A percentile compares a stretch with the other conserved stretches of the same genome.
These are phyloP conservation scores for Suillus spraguei DNA, from an alignment of 768 basidiomycete genomes.

Conservation along the genomic window DNA sequence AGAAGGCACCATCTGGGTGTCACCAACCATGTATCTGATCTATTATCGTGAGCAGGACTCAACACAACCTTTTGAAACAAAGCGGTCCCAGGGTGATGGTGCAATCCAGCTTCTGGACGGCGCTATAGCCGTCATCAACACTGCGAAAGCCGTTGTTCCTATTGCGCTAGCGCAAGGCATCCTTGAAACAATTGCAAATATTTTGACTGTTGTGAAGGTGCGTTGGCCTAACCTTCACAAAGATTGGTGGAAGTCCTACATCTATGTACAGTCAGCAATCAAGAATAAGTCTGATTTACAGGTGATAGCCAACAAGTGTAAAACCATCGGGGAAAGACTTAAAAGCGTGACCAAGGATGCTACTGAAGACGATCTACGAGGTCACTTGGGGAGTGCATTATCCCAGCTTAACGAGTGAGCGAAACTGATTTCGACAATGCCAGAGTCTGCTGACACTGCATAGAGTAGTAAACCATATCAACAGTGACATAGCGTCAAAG, in stretches of 20 bases:
- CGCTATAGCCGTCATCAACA: background rate
- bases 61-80: no score
- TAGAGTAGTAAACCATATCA: background rate
- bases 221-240: background rate
- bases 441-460: background rate
- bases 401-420: background rate
- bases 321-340: background rate
- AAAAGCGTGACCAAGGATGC: background rate
- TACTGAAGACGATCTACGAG: background rate
- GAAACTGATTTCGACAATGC: background rate
- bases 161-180: background rate
- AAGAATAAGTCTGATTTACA: background rate
- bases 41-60: background rate
- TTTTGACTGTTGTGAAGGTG: background rate
- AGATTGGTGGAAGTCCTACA: background rate
- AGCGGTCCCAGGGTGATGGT: background rate
- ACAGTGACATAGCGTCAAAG: background rate
- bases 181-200: background rate
- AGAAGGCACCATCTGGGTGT: background rate
- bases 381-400: background rate
- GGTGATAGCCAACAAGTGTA: background rate
- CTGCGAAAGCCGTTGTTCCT: background rate
- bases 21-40: background rate
- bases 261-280: background rate
- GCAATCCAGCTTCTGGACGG: background rate